Evolutionary conservation across 2,329 filamentous ascomycete genomes (phyloP), one percentile per base, ranked within the genome.

Genomic region (Cryphonectria nitschkei): DNA sequence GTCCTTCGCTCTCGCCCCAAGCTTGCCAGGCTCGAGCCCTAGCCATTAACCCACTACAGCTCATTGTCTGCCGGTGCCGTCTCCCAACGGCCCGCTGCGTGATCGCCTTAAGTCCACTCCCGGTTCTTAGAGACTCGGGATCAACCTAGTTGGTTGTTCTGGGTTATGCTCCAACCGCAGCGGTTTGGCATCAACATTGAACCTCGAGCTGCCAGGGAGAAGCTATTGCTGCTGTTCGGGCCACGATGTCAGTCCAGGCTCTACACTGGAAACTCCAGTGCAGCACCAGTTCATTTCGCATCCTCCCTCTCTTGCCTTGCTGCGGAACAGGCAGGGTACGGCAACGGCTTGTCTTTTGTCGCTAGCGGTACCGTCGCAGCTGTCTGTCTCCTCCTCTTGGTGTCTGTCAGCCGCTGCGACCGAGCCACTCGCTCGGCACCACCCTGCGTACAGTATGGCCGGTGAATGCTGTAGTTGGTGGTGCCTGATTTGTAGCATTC

Each of bases 401-500:
- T 68, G 32, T 32, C 52, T 43, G 62, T 65, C 67, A 65, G 54
- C 61, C 61, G 32, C 67, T 58, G 58, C 60, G 52, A 63, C 68
- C 62, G 68, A 65, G 68, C 39, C 61, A 65, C 62, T 50, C 52
- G 37, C 26, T 46, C 41, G 58, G 16, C 56, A 29, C 34, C 50
- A 34, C 39, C 2, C 37, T 16, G 19, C 54, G 34, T 64, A 65
- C 61, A 65, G 50, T 43, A 67, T n/a, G 54, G 43, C 22, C 58
- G 39, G 52, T 62, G 67, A 50, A 67, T 72, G 70, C 65, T 58
- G 54, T 58, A 29, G 26, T 29, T 19, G 29, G 66, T 68, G 70
- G 39, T 70, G 70, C 70, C 68, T 71, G 69, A 50, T 73, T 67
- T 71, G 69, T 72, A 70, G 64, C 67, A 64, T 58, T 63, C 52